These are phyloP conservation scores for Diplocarpon mali DNA, from an alignment of 2,329 filamentous ascomycete genomes.

Conservation along the genomic window DNA sequence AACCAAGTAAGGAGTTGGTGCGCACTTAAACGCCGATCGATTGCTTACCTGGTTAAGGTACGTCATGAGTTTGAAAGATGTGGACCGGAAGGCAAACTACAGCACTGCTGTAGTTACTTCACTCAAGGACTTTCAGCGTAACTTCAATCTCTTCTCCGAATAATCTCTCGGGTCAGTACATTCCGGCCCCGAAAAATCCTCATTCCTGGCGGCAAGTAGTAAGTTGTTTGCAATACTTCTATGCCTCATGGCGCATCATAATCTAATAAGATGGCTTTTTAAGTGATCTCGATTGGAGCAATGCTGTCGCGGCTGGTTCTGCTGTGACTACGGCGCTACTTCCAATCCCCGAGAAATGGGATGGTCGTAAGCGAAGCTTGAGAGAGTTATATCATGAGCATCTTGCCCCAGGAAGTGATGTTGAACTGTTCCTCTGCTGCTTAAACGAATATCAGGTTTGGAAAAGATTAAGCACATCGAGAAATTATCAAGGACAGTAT, in stretches of 20 bases:
- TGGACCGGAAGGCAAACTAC: slow-evolving; percentile 50
- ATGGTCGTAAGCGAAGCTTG: slow-evolving; percentile 48
- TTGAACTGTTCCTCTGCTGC: slow-evolving; percentile 78
- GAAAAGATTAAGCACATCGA: slow-evolving; percentile 83
- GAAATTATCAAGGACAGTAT: slow-evolving; percentile 63
- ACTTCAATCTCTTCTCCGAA: slow-evolving; percentile 76
- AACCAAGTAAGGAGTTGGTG: slow-evolving; percentile 31
- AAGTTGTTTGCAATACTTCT: no score
- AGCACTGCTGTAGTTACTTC: slow-evolving; percentile 57
- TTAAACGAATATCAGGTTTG: slow-evolving; percentile 62
- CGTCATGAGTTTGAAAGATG: slow-evolving; percentile 54
- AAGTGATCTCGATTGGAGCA: slow-evolving; percentile 76
- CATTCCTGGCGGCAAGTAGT: no score
- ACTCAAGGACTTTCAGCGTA: slow-evolving; percentile 61
- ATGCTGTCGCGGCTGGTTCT: slow-evolving; percentile 71
- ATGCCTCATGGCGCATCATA: no score
- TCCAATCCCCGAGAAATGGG: slow-evolving; percentile 53
- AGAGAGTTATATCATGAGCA: slow-evolving; percentile 72
- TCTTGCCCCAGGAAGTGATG: slow-evolving; percentile 73
- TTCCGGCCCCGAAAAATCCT: no score
- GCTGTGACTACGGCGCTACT: slow-evolving; percentile 71
- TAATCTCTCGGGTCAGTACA: slow-evolving; percentile 56
- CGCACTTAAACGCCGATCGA: not conserved
- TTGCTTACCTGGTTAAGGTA: slow-evolving; percentile 31
- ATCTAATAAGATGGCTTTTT: no score